These are phyloP conservation scores for Psidium guajava DNA, from an alignment of 345 rosid species.

Conservation along the genomic window DNA sequence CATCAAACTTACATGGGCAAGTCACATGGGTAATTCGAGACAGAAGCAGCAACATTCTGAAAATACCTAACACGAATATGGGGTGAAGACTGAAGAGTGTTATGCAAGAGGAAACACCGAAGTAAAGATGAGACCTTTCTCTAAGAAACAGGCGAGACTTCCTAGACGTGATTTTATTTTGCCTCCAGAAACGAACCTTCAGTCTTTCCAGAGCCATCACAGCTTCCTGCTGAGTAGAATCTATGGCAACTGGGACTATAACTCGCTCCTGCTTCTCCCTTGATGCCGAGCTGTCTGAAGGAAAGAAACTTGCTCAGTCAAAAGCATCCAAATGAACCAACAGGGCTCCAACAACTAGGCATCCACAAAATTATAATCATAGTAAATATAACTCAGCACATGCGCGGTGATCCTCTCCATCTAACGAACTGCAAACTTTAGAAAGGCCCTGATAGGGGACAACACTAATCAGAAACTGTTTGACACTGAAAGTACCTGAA, in stretches of 20 bases:
- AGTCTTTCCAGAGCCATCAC: constrained; percentile 52
- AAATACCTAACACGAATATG: neutral
- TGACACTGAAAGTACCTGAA: constrained; percentile 13
- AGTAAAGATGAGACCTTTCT: neutral
- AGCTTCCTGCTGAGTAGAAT: constrained; percentile 73
- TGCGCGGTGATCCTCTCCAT: neutral
- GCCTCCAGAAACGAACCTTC: constrained; percentile 35
- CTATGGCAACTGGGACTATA: constrained; percentile 27
- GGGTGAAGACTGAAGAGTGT: neutral
- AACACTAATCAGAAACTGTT: neutral
- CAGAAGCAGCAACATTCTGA: neutral
- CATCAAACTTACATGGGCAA: neutral
- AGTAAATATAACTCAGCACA: neutral
- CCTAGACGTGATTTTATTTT: neutral
- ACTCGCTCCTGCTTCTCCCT: constrained; percentile 17
- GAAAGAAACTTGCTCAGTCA: neutral
- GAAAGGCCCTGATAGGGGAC: neutral
- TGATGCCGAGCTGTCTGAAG: constrained; percentile 12
- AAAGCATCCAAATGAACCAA: neutral
- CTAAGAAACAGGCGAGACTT: neutral
- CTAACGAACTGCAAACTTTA: neutral
- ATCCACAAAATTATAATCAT: neutral
- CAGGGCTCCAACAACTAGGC: neutral
- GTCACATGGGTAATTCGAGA: neutral
- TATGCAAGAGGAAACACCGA: neutral